phyloP scores from a whole-genome alignment of 164 flowering plant genomes.

The Macadamia integrifolia region DNA sequence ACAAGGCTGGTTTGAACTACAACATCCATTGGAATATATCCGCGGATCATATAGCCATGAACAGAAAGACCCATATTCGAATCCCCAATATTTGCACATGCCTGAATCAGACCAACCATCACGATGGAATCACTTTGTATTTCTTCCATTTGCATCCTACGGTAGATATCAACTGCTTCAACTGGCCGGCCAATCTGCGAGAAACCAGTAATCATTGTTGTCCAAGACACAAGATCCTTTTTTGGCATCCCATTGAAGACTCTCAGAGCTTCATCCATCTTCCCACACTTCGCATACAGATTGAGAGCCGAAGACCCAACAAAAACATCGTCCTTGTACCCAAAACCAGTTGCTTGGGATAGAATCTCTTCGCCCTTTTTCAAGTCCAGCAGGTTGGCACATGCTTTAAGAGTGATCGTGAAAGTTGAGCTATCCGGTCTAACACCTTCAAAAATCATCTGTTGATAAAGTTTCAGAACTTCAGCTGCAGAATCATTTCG shows the following conservation, averaged over 20 bases:
- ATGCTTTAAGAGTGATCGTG: constrained; percentile 20
- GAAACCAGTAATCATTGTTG: constrained; percentile 19
- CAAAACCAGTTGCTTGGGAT: constrained; percentile 9
- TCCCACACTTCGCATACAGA: constrained; percentile 24
- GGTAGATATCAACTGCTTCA: constrained; percentile 18
- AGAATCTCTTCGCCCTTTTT: constrained; percentile 17
- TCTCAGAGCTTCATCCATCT: constrained; percentile 17
- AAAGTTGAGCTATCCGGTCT: constrained; percentile 25
- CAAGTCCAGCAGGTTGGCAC: constrained; percentile 13
- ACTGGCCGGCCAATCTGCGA: constrained; percentile 13
- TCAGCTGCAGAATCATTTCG: constrained; percentile 6
- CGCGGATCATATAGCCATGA: constrained; percentile 25
- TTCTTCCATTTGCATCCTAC: constrained; percentile 18
- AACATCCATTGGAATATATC: constrained; percentile 19
- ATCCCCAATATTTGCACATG: constrained; percentile 19
- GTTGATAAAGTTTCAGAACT: constrained; percentile 11
- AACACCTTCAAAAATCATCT: constrained; percentile 3
- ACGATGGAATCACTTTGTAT: constrained; percentile 19
- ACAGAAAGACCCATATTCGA: constrained; percentile 19
- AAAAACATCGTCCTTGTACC: constrained; percentile 24
- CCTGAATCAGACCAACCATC: constrained; percentile 24
- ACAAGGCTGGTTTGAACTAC: constrained; percentile 23
- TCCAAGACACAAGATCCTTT: constrained; percentile 26
- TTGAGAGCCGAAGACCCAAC: constrained; percentile 22
- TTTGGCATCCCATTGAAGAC: constrained; percentile 17